Conservation (phyloP, 2,329 filamentous ascomycete species). For the Claviceps paspali region DNA sequence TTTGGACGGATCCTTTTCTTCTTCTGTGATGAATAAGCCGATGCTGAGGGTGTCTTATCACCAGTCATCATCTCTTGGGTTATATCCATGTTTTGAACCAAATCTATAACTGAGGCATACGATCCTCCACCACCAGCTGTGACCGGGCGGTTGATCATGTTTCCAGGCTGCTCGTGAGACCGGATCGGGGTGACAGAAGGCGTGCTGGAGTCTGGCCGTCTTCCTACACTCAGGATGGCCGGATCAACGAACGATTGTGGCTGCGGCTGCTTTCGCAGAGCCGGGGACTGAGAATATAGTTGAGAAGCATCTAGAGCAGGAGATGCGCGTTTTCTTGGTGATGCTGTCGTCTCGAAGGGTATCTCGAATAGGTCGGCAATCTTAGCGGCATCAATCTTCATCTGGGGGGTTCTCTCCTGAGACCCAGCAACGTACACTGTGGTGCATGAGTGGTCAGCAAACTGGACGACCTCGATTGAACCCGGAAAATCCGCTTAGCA, state of each 20-base stretch:
- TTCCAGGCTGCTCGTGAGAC: slow-evolving; percentile 4
- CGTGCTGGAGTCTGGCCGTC: slow-evolving; percentile 20
- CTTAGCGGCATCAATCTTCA: slow-evolving; percentile 31
- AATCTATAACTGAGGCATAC: slow-evolving; percentile 12
- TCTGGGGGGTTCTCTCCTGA: slow-evolving; percentile 25
- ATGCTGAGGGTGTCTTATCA: slow-evolving; percentile 9
- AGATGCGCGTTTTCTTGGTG: slow-evolving; percentile 14
- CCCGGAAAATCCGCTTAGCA: not conserved
- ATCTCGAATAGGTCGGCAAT: slow-evolving; percentile 30
- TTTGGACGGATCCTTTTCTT: slow-evolving; percentile 16
- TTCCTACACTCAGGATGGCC: slow-evolving; percentile 59
- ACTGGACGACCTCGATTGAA: not conserved
- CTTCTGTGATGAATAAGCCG: slow-evolving; percentile 14
- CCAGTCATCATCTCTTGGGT: slow-evolving; percentile 8
- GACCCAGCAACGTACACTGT: slow-evolving; percentile 25
- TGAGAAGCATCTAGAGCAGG: slow-evolving; percentile 10
- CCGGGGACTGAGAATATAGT: slow-evolving; percentile 10
- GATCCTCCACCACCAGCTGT: slow-evolving; percentile 6
- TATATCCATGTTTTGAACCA: slow-evolving; percentile 14
- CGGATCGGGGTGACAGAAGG: slow-evolving; percentile 10
- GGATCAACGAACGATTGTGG: slow-evolving; percentile 55
- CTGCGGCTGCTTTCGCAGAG: slow-evolving; percentile 13
- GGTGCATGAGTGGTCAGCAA: not conserved
- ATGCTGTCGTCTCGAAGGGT: slow-evolving; percentile 13
- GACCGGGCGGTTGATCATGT: slow-evolving; percentile 1